Base-by-base conservation (phyloP, 495 filamentous ascomycete genomes). In the Talaromyces ruber region DNA sequence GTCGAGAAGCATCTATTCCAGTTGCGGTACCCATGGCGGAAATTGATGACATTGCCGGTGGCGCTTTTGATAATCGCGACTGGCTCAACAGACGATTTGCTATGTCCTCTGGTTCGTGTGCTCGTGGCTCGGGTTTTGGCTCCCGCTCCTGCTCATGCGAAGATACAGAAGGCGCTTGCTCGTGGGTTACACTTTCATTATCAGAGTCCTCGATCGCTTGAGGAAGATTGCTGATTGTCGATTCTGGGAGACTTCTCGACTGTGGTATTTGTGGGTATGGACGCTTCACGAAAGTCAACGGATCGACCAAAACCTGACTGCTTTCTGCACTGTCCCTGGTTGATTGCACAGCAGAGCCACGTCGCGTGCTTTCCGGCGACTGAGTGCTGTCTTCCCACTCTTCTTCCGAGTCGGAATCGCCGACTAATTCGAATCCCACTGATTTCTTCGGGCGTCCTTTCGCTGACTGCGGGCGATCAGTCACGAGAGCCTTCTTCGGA, bases 371-470 rank as follows among this genome's bases (percentile, higher is more conserved):
- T 69, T 79, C 75, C 39, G 78, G 78, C 22, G 78, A 81, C 65
- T 81, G 78, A n/a, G 78, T 79, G 50, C 76, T 79, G 65, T 81
- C 78, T 62, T 81, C 78, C 78, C 78, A 81, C 55, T 79, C 78
- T 68, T 76, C 76, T 68, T 71, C 72, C n/a, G 58, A 62, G 25
- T 78, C 74, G 39, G 76, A 74, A 50, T 79, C 76, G n/a, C 67
- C 77, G 18, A 34, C 61, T 37, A 81, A 54, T 58, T 81, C 74
- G 64, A 81, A 81, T 5, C 78, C 78, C 53, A 78, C 76, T 18
- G 76, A 70, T 64, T 80, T 81, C 70, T 80, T 79, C n/a, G 59
- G 52, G 14, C 51, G 51, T 34, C 53, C 60, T 68, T 77, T 79
- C 12, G 69, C 72, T 5, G 70, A 64, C 57, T 72, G 75, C 28